phyloP scores from a whole-genome alignment of 805 yeast genomes.

The Yamadazyma laniorum region DNA sequence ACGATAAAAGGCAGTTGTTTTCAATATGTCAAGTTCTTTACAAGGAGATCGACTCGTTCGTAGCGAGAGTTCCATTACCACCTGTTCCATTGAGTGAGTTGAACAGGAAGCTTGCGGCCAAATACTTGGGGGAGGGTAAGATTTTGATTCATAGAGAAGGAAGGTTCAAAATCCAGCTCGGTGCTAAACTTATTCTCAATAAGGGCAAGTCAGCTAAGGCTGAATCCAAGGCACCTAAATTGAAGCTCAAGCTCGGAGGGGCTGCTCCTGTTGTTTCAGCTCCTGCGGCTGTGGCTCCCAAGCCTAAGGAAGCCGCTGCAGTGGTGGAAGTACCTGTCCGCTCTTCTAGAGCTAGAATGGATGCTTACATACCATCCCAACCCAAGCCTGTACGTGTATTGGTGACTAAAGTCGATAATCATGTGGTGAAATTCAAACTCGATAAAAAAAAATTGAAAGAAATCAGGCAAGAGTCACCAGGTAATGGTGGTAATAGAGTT shows the following conservation, averaged over 20 bases:
- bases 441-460: neutral
- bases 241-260: slow-evolving; percentile 3
- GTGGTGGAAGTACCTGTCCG: neutral
- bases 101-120: slow-evolving; percentile 60
- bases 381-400: neutral
- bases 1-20: slow-evolving; percentile 60
- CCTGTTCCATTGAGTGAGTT: slow-evolving; percentile 46
- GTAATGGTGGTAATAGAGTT: slow-evolving; percentile 7
- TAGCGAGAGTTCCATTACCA: slow-evolving; percentile 67
- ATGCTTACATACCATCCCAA: neutral
- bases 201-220: slow-evolving; percentile 14
- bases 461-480: neutral
- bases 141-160: slow-evolving; percentile 64
- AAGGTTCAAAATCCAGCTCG: slow-evolving; percentile 51
- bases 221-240: slow-evolving; percentile 3
- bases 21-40: slow-evolving; percentile 66
- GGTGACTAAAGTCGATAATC: slow-evolving; percentile 2
- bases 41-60: slow-evolving; percentile 55
- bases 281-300: neutral
- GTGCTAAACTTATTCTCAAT: slow-evolving; percentile 18
- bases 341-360: neutral
- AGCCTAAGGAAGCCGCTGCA: neutral
- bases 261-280: neutral
- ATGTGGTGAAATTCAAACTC: slow-evolving; percentile 5
- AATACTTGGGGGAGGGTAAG: slow-evolving; percentile 48